phyloP scores from a whole-genome alignment of 2,329 filamentous ascomycete species.

The Monilinia fructigena region DNA sequence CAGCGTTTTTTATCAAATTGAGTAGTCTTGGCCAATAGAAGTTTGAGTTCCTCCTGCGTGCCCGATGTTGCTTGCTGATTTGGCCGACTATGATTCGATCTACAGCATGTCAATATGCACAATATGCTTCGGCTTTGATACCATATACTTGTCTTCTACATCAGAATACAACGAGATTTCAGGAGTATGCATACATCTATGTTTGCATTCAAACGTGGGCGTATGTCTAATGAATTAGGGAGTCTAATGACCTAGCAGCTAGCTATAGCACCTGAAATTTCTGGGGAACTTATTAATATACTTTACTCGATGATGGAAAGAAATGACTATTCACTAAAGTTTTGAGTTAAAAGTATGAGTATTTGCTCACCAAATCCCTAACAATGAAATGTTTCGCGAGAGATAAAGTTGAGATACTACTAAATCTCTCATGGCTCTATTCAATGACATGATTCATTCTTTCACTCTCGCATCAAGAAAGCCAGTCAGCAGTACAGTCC shows the following conservation, averaged over 20 bases:
- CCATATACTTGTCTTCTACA: not conserved
- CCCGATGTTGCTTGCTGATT: not conserved
- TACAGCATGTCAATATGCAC: not conserved
- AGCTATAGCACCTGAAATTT: no score
- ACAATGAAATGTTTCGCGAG: not conserved
- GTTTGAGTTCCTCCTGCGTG: no score
- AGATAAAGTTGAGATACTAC: not conserved
- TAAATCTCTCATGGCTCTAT: not conserved
- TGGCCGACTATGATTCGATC: not conserved
- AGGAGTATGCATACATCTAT: not conserved
- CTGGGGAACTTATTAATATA: no score
- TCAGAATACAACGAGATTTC: not conserved
- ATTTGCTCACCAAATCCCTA: not conserved
- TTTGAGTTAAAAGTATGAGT: accelerated
- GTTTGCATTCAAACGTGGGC: not conserved
- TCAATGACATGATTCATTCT: not conserved
- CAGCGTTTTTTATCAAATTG: not conserved
- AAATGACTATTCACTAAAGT: not conserved
- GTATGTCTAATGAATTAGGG: not conserved
- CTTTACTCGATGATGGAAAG: not conserved
- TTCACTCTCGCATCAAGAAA: not conserved
- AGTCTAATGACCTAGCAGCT: no score
- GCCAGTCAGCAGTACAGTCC: not conserved
- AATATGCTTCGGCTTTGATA: no score
- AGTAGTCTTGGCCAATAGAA: not conserved